Percentiles rank a stretch among this genome's conserved stretches.
phyloP scores from a whole-genome alignment of 2,329 filamentous ascomycete species.

The Scedosporium apiospermum region DNA sequence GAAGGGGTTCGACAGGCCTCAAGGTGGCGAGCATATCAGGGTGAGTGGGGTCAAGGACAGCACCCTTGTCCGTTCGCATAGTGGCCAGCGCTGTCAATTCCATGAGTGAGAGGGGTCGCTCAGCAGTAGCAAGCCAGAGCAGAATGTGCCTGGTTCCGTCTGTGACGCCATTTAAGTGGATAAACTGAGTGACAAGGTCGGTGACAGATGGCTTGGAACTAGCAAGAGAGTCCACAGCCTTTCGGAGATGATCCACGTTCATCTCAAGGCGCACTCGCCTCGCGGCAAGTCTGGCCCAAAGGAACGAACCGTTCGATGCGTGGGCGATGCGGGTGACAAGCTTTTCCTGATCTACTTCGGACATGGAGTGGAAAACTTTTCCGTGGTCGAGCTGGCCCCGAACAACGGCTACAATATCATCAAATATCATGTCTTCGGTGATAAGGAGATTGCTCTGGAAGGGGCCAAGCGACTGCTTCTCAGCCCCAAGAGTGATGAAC shows the following conservation, averaged over 20 bases:
- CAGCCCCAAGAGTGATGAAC: conserved; percentile 2
- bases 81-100: conserved; percentile 21
- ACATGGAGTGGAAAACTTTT: conserved; percentile 15
- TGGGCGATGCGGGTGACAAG: conserved; percentile 20
- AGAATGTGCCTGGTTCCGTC: conserved; percentile 22
- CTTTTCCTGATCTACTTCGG: conserved; percentile 22
- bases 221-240: conserved; percentile 18
- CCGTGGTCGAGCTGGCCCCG: conserved; percentile 15
- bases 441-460: neutral
- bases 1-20: conserved; percentile 20
- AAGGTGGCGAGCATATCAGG: conserved; percentile 18
- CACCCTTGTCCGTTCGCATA: conserved; percentile 20
- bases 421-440: conserved; percentile 1
- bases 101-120: conserved; percentile 22
- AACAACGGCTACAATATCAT: conserved; percentile 3
- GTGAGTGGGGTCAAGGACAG: conserved; percentile 14
- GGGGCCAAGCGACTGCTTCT: neutral
- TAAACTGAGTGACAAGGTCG: conserved; percentile 19
- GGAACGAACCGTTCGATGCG: conserved; percentile 24
- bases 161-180: conserved; percentile 17
- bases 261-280: conserved; percentile 20
- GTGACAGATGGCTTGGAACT: conserved; percentile 16
- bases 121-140: conserved; percentile 25
- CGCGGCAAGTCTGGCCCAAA: conserved; percentile 26
- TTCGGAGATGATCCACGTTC: conserved; percentile 15